Conservation (phyloP, 2,329 filamentous ascomycete genomes). For the Monilinia vaccinii-corymbosi region DNA sequence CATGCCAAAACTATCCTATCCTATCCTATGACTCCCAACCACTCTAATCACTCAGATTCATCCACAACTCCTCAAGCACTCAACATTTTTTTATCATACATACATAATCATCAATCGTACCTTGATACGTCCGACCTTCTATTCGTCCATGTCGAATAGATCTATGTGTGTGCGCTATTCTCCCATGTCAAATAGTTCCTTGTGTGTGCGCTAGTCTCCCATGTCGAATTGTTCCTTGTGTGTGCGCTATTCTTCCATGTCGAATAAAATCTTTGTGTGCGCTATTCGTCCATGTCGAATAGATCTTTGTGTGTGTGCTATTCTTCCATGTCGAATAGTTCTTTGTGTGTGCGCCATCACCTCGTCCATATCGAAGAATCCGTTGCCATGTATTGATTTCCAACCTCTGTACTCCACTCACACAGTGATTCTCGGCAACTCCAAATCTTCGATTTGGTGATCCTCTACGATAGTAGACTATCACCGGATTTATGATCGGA, state of each 20-base stretch:
- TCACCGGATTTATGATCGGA: neutral
- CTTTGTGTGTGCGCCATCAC: neutral
- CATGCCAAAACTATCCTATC: neutral
- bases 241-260: neutral
- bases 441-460: neutral
- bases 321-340: no score
- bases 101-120: conserved; percentile 1
- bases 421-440: neutral
- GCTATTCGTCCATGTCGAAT: neutral
- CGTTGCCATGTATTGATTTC: neutral
- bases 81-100: neutral
- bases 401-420: neutral
- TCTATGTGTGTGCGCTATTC: no score
- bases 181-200: neutral
- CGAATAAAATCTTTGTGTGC: no score
- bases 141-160: neutral
- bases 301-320: no score
- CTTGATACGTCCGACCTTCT: neutral
- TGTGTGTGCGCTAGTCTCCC: no score
- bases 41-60: neutral
- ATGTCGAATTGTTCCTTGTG: no score
- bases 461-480: neutral
- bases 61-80: neutral
- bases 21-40: neutral
- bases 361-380: neutral